Evolutionary conservation across 257 asterid species (phyloP), one percentile per base, ranked within the genome.

Genomic region (Forsythia viridissima): DNA sequence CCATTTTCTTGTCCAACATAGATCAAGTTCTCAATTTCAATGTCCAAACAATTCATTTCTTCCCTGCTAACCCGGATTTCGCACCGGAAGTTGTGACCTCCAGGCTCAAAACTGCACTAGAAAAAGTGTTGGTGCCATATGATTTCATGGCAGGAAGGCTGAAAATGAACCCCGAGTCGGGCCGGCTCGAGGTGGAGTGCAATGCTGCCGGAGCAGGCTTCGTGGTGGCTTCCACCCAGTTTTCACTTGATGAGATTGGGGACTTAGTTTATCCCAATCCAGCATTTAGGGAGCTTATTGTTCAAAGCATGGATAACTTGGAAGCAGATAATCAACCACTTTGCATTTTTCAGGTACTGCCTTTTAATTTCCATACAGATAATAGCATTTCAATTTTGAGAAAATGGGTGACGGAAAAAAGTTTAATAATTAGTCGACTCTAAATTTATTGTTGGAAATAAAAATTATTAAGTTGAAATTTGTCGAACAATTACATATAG

Each of bases 241-340:
- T 74, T 48, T 70, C 86, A 5, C 74, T 94, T 3, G 82, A 86
- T 21, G 93, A 94, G 57, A 77, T 94, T 7, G 98, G 94, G 10
- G 96, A 94, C 73, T 80, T 94, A 80, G 90, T 86, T 44, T 91
- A 89, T 77, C 98, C 98, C 0, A 92, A 92, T 74, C 97, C 97
- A 2, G 97, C 87, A 2, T 93, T 92, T 89, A 90, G 85, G 82
- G 92, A 89, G 79, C 92, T 94, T 69, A 82, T 92, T 57, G 82
- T 81, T 18, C 85, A 77, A 37, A 90, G 84, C 6, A n/a, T 89
- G 63, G 86, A 85, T 6, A 74, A 61, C 71, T 82, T 92, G 76
- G 86, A 76, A 39, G 74, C 79, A n/a, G 73, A 78, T 71, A 91
- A 90, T 79, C 90, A 92, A 41, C 97, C 97, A 18, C 95, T 91